These are phyloP conservation scores for Chenopodium album DNA, from an alignment of 148 eudicot species.

Conservation along the genomic window DNA sequence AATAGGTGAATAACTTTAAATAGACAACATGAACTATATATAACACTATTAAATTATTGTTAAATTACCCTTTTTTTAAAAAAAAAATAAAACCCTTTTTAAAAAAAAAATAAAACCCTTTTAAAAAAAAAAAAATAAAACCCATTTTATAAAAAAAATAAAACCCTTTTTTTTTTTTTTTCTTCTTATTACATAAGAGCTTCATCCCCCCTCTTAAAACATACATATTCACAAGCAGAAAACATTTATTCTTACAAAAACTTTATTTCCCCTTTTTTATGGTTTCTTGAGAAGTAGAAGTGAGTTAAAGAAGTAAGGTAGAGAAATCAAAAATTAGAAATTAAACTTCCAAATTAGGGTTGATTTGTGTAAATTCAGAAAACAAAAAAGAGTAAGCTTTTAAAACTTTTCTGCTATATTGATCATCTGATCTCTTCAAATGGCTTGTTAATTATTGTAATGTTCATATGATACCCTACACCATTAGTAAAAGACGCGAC, in stretches of 20 bases:
- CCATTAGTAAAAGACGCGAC: too few species aligned
- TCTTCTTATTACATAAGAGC: background rate
- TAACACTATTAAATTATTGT: background rate
- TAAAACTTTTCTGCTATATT: constrained; percentile 15
- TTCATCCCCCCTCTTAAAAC: constrained; percentile 12
- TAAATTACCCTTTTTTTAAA: background rate
- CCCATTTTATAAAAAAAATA: background rate
- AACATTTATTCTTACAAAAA: constrained; percentile 22
- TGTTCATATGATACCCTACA: background rate
- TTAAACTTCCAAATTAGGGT: constrained; percentile 10
- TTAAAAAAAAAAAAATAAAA: too few species aligned
- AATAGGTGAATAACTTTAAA: constrained; percentile 21
- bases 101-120: too few species aligned
- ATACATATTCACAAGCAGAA: constrained; percentile 2
- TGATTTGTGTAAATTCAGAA: constrained; percentile 12
- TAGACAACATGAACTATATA: constrained; percentile 11
- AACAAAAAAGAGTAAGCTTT: constrained; percentile 21
- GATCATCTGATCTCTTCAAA: constrained; percentile 25
- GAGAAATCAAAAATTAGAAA: background rate
- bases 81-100: too few species aligned
- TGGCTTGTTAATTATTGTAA: constrained; percentile 5
- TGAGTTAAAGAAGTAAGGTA: constrained; percentile 15
- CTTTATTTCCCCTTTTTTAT: constrained; percentile 11
- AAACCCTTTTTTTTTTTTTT: background rate
- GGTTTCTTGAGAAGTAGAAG: constrained; percentile 21